phyloP scores from a whole-genome alignment of 305 asterid species.

The Fraxinus velutina region DNA sequence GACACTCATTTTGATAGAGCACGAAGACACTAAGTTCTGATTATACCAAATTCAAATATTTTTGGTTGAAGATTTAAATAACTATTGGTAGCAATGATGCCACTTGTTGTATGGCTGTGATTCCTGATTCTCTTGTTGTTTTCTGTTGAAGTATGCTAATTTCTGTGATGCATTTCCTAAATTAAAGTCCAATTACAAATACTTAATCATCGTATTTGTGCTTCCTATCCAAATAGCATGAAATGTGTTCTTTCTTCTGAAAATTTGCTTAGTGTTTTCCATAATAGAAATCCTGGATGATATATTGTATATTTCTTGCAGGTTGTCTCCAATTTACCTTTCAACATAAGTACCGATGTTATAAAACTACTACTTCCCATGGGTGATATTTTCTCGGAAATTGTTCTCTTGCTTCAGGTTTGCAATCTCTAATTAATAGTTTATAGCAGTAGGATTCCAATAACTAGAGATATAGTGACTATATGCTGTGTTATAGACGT shows the following conservation, averaged over 20 bases:
- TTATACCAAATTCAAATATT: not conserved
- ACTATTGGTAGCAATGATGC: not conserved
- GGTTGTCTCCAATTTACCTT: conserved; percentile 96
- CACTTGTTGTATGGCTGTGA: not conserved
- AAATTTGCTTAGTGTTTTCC: not conserved
- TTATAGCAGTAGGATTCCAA: not conserved
- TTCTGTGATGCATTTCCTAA: not conserved
- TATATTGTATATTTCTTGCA: conserved; percentile 26
- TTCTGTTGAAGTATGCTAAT: not conserved
- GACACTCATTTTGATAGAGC: not conserved
- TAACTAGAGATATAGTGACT: not conserved
- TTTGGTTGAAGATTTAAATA: not conserved
- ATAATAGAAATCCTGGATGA: not conserved
- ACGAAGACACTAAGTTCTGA: not conserved
- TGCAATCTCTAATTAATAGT: conserved; percentile 7
- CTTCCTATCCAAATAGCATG: conserved; percentile 2
- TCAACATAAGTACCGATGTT: conserved; percentile 85
- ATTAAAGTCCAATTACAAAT: not conserved
- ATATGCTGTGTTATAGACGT: not conserved
- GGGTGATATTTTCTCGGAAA: conserved; percentile 91
- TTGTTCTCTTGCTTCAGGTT: conserved; percentile 85
- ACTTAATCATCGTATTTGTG: not conserved
- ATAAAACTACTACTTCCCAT: conserved; percentile 92
- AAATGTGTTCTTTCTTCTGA: not conserved
- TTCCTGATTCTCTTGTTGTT: conserved; percentile 1